Evolutionary conservation across 768 basidiomycete genomes (phyloP), one percentile per base, ranked within the genome.

Genomic region (Lentinus tigrinus): DNA sequence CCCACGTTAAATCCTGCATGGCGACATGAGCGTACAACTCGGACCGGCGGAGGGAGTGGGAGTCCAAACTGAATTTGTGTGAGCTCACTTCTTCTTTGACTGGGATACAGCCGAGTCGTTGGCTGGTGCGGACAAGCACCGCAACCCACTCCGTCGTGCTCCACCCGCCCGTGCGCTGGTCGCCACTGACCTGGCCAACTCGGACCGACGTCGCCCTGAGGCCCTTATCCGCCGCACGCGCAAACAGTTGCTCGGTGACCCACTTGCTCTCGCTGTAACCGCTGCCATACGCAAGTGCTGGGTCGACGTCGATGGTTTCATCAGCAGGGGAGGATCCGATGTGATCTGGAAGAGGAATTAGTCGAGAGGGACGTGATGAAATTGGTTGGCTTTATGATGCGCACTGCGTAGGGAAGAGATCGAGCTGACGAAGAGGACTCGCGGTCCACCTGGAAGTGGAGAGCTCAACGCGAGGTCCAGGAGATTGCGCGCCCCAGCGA

Each of bases 101-200:
- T 52, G 17, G 57, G 65, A 47, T 72, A 71, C 13, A 75, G 51
- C 51, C 59, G 11, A 61, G 52, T 3, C 55, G 54, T 74, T 70
- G 24, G 80, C 58, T 64, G n/a, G 40, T 54, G 24, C 57, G 63
- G 27, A 64, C 70, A 6, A 81, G 66, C 37, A 74, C 71, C 19
- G 81, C 81, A 27, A 81, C 63, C 81, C 81, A 75, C 26, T 75
- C 74, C 0, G 65, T 61, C 27, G 67, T 65, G 37, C 66, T 65
- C 74, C 73, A 75, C 8, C 68, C 61, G 9, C 74, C 74, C 10
- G 62, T 71, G 6, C 26, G 28, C 9, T 58, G 40, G 16, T 69
- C 61, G 5, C 74, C 74, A 42, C 54, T 68, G 19, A 72, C 63
- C 57, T 73, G 72, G 7, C 71, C 72, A 11, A 78, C 69, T 17